These are phyloP conservation scores for Solanum corneliomulleri DNA, from an alignment of 257 asterid species.

Conservation along the genomic window DNA sequence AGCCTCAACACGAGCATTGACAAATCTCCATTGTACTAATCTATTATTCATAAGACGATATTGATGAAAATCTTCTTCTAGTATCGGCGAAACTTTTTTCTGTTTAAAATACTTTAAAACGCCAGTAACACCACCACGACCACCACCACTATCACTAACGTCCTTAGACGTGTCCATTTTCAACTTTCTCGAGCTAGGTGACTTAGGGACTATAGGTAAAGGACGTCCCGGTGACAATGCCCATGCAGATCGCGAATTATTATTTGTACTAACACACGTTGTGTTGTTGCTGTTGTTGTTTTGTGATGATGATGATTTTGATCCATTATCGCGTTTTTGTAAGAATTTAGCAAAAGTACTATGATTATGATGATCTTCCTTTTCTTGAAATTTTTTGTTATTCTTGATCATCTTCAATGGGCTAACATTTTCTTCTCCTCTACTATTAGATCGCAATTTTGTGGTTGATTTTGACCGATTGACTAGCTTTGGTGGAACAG, in stretches of 20 bases:
- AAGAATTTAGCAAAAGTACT: conserved; percentile 13
- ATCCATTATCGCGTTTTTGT: conserved; percentile 23
- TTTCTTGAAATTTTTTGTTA: conserved; percentile 12
- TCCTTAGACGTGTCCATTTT: conserved; percentile 17
- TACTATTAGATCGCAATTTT: neutral
- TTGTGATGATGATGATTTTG: neutral
- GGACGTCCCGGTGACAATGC: conserved; percentile 66
- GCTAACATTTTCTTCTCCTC: neutral
- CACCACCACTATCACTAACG: neutral
- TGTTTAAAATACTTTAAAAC: conserved; percentile 45
- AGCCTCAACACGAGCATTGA: conserved; percentile 55
- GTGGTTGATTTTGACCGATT: conserved; percentile 2
- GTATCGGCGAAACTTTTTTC: conserved; percentile 31
- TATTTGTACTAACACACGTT: conserved; percentile 4
- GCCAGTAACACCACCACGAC: conserved; percentile 19
- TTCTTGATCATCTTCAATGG: neutral
- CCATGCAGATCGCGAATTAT: conserved; percentile 78
- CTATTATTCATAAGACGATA: conserved; percentile 43
- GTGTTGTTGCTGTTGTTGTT: neutral
- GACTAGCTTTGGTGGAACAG: neutral
- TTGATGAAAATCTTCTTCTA: conserved; percentile 55
- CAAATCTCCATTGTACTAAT: conserved; percentile 76
- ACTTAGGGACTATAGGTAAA: conserved; percentile 13
- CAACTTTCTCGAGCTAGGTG: conserved; percentile 14
- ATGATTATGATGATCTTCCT: neutral